Conservation (phyloP, 805 yeast genomes). For the Limtongia smithiae region DNA sequence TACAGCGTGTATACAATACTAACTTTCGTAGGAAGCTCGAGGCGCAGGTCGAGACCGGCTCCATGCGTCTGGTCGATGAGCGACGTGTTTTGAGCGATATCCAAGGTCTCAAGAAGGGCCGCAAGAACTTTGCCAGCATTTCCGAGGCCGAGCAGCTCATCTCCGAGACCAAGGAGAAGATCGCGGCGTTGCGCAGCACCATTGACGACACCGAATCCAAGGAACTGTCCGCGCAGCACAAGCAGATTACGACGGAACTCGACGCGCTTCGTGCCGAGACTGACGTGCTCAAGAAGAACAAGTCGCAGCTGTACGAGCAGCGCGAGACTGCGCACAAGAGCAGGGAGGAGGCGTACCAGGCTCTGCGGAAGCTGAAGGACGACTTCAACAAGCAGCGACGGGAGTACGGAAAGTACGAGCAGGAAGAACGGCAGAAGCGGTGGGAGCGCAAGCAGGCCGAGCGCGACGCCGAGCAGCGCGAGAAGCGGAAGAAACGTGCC, state of each 20-base stretch:
- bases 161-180: slow-evolving; percentile 72
- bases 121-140: slow-evolving; percentile 70
- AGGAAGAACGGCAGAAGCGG: slow-evolving; percentile 62
- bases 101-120: slow-evolving; percentile 72
- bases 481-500: slow-evolving; percentile 55
- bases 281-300: slow-evolving; percentile 62
- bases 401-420: slow-evolving; percentile 63
- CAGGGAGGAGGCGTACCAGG: slow-evolving; percentile 64
- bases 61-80: slow-evolving; percentile 85
- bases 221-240: slow-evolving; percentile 67
- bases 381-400: slow-evolving; percentile 72
- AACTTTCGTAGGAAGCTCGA: slow-evolving; percentile 47
- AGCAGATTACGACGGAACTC: slow-evolving; percentile 63
- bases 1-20: background rate
- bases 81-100: slow-evolving; percentile 80
- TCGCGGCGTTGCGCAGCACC: slow-evolving; percentile 68
- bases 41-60: slow-evolving; percentile 69
- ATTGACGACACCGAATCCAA: slow-evolving; percentile 53
- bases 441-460: slow-evolving; percentile 51
- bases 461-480: slow-evolving; percentile 44
- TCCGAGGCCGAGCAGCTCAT: slow-evolving; percentile 74
- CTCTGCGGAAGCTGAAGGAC: slow-evolving; percentile 60
- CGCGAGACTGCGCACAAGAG: slow-evolving; percentile 64
- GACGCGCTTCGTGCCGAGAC: slow-evolving; percentile 59
- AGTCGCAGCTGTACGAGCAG: slow-evolving; percentile 58